These are phyloP conservation scores for Leptographium wingfieldii DNA, from an alignment of 2,329 filamentous ascomycete species.

Conservation along the genomic window DNA sequence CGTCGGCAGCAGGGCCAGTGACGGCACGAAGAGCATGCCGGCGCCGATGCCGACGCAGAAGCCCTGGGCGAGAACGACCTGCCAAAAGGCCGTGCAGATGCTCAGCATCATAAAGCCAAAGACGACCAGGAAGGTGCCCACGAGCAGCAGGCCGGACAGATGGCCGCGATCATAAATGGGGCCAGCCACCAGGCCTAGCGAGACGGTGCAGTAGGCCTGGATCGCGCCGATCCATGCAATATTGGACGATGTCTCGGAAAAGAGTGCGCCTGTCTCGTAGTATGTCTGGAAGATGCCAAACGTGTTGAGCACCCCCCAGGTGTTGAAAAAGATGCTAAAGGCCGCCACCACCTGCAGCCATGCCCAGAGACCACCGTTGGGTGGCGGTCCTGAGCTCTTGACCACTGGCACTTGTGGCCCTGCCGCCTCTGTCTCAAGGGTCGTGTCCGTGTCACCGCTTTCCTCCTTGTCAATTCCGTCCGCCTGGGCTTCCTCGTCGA, in stretches of 20 bases:
- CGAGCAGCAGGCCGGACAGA: constrained; percentile 25
- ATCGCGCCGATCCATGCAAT: constrained; percentile 35
- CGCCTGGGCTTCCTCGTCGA: background rate
- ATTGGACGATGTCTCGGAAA: constrained; percentile 16
- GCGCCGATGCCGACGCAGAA: constrained; percentile 29
- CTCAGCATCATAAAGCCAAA: constrained; percentile 33
- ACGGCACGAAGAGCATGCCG: constrained; percentile 25
- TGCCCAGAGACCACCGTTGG: constrained; percentile 1
- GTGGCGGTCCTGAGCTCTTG: background rate
- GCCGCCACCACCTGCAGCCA: constrained; percentile 3
- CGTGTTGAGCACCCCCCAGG: constrained; percentile 31
- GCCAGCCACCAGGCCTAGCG: constrained; percentile 28
- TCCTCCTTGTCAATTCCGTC: background rate
- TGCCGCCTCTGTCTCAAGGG: background rate
- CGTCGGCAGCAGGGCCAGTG: constrained; percentile 24
- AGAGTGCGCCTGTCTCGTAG: constrained; percentile 27
- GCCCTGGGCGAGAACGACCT: constrained; percentile 29
- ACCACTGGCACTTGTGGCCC: background rate
- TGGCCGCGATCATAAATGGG: constrained; percentile 35
- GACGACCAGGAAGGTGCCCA: constrained; percentile 28
- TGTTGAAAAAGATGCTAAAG: constrained; percentile 43
- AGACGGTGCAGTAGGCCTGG: constrained; percentile 31
- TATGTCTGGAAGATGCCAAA: constrained; percentile 45
- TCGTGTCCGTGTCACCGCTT: background rate
- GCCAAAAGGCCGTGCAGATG: constrained; percentile 26